A percentile compares a stretch with the other conserved stretches of the same genome.
Evolutionary conservation across 805 yeast genomes (phyloP).

Genomic region (Schizosaccharomyces octosporus): DNA sequence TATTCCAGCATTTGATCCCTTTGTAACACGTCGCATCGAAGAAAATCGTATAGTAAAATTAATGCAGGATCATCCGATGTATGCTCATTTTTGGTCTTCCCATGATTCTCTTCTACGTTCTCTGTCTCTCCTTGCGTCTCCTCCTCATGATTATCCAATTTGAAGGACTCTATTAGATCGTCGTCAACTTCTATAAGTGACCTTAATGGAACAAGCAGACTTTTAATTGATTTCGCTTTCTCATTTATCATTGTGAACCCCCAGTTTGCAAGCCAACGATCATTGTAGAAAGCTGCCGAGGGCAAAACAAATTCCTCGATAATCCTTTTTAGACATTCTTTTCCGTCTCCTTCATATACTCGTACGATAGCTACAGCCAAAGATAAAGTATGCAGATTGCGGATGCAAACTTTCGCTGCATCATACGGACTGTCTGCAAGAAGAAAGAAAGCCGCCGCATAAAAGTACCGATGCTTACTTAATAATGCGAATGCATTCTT

Average conservation of each 20-base stretch:
- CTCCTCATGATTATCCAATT: not conserved
- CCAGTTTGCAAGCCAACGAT: slow-evolving; percentile 67
- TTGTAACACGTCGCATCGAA: slow-evolving; percentile 31
- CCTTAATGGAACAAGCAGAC: slow-evolving; percentile 5
- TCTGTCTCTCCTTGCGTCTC: not conserved
- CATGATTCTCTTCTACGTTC: not conserved
- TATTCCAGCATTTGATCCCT: slow-evolving; percentile 26
- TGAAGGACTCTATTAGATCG: not conserved
- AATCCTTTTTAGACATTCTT: slow-evolving; percentile 26
- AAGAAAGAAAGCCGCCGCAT: slow-evolving; percentile 74
- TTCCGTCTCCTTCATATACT: slow-evolving; percentile 35
- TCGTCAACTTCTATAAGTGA: slow-evolving; percentile 3
- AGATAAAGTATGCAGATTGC: slow-evolving; percentile 39
- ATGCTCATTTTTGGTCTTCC: not conserved
- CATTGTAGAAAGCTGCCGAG: slow-evolving; percentile 32
- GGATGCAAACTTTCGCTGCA: slow-evolving; percentile 47
- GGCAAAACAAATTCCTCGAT: slow-evolving; percentile 31
- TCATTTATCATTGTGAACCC: slow-evolving; percentile 41
- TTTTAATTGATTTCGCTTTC: slow-evolving; percentile 27
- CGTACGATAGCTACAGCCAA: slow-evolving; percentile 66
- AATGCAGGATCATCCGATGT: slow-evolving; percentile 56
- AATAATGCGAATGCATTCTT: slow-evolving; percentile 79
- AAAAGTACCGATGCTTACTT: slow-evolving; percentile 65
- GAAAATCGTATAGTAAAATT: slow-evolving; percentile 33
- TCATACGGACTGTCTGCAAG: slow-evolving; percentile 55